phyloP scores from a whole-genome alignment of 1,284 basidiomycete genomes.

The Trichosporon faecale region DNA sequence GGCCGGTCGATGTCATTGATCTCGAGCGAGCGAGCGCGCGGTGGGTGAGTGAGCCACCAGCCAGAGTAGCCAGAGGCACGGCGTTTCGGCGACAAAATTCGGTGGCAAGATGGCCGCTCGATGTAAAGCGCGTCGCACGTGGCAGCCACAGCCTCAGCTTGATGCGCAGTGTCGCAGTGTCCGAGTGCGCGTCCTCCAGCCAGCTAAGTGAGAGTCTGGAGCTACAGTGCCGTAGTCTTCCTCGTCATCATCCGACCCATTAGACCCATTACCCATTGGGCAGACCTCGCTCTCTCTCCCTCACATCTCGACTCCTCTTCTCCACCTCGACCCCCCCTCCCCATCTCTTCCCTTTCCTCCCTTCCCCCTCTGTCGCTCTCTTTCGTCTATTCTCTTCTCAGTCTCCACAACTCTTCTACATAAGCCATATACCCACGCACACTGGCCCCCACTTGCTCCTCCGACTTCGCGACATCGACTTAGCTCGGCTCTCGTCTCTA shows the following conservation, averaged over 20 bases:
- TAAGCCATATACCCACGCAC: constrained; percentile 2
- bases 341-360: background rate
- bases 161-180: background rate
- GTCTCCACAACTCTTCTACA: background rate
- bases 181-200: background rate
- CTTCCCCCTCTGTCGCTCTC: background rate
- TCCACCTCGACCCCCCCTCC: constrained; percentile 3
- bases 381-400: background rate
- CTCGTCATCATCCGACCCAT: constrained; percentile 7
- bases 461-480: background rate
- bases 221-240: background rate
- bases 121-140: background rate
- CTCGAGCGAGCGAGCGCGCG: background rate
- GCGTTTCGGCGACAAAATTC: constrained; percentile 10
- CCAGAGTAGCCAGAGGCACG: background rate
- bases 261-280: background rate
- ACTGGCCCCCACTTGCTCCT: background rate
- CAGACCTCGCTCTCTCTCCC: background rate
- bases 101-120: background rate
- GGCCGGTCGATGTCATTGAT: constrained; percentile 6
- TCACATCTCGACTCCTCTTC: constrained; percentile 1
- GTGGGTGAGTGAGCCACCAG: background rate
- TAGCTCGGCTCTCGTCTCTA: background rate
- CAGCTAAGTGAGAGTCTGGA: background rate
- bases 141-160: background rate